phyloP scores from a whole-genome alignment of 768 basidiomycete species.

The Amanita thiersii region DNA sequence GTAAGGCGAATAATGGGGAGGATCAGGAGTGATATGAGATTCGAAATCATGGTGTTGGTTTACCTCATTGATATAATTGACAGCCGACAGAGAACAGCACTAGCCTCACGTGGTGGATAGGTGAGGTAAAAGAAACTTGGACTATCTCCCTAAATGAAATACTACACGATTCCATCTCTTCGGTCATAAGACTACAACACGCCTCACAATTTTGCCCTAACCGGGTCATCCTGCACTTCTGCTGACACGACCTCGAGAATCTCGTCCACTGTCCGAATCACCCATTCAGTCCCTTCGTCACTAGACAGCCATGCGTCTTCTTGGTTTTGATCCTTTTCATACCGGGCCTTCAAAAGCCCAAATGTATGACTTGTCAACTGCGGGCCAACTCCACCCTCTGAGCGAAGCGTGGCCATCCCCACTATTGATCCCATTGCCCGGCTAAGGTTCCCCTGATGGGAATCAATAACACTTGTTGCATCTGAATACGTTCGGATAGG shows the following conservation, averaged over 20 bases:
- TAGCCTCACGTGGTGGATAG: constrained; percentile 25
- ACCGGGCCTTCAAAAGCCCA: constrained; percentile 80
- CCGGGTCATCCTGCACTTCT: constrained; percentile 32
- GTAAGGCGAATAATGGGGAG: no score
- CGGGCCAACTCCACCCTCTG: constrained; percentile 78
- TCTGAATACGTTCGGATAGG: constrained; percentile 35
- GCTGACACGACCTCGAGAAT: constrained; percentile 66
- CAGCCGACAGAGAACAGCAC: constrained; percentile 9
- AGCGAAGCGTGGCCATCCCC: constrained; percentile 77
- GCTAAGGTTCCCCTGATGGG: constrained; percentile 76
- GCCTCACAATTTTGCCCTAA: constrained; percentile 56
- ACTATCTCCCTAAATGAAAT: constrained; percentile 17
- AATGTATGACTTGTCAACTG: constrained; percentile 87
- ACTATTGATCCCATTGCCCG: constrained; percentile 79
- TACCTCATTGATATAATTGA: constrained; percentile 7
- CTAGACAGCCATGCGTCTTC: constrained; percentile 77
- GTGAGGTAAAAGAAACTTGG: constrained; percentile 22
- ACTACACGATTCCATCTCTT: constrained; percentile 29
- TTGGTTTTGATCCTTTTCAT: constrained; percentile 46
- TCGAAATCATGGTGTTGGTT: constrained; percentile 3
- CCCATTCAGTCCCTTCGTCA: constrained; percentile 87
- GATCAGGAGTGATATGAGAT: not conserved
- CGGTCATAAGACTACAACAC: constrained; percentile 29
- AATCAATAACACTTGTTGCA: constrained; percentile 32
- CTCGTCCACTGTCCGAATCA: constrained; percentile 74